phyloP scores from a whole-genome alignment of 148 eudicot species.

The Persicaria maculosa region DNA sequence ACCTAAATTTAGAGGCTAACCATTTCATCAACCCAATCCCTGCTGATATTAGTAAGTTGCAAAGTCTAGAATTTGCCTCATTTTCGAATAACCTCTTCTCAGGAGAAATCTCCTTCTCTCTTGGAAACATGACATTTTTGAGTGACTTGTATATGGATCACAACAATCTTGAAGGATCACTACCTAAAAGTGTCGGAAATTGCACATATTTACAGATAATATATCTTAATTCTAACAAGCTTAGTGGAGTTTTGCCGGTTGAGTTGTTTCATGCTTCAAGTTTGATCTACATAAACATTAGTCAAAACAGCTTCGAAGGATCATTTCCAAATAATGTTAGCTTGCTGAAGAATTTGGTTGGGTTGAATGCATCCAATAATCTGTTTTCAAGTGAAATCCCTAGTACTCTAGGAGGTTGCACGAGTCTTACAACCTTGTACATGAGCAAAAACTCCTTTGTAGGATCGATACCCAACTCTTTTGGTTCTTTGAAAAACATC shows the following conservation, averaged over 20 bases:
- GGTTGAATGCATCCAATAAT: conserved; percentile 20
- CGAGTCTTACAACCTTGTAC: conserved; percentile 12
- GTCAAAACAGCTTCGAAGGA: conserved; percentile 26
- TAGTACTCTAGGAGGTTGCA: conserved; percentile 18
- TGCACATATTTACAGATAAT: conserved; percentile 18
- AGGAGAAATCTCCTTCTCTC: conserved; percentile 25
- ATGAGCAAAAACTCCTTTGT: conserved; percentile 21
- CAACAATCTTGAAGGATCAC: conserved; percentile 24
- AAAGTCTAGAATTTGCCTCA: background rate
- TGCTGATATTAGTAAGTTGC: conserved; percentile 18
- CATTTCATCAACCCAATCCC: conserved; percentile 23
- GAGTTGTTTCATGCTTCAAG: conserved; percentile 20
- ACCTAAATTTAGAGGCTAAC: background rate
- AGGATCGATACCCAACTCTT: too few species aligned
- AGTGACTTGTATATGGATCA: conserved; percentile 1
- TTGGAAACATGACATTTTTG: conserved; percentile 29
- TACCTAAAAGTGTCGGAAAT: conserved; percentile 30
- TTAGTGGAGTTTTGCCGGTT: conserved; percentile 26
- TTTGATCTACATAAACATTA: background rate
- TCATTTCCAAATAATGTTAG: conserved; percentile 26
- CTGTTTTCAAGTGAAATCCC: conserved; percentile 27
- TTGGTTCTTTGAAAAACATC: conserved; percentile 10
- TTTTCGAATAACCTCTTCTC: conserved; percentile 18
- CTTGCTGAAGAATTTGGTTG: conserved; percentile 18
- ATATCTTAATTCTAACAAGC: conserved; percentile 19